Evolutionary conservation across 1,139 yeast genomes (phyloP), one percentile per base, ranked within the genome.

Genomic region (Saccharomyces hybrid): DNA sequence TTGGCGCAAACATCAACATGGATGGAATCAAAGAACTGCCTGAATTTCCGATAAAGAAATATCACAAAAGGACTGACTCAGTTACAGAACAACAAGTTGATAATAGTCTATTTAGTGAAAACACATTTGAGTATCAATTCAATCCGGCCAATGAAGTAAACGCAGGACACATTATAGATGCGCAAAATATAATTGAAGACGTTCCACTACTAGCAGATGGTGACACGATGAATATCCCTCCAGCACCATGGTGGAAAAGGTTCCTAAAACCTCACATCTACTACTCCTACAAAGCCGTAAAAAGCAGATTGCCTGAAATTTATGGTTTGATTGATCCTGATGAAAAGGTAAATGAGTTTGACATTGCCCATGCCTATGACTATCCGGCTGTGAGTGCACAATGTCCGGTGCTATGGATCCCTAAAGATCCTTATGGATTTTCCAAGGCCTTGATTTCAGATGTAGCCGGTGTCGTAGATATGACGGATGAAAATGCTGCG

Each of bases 351-450:
- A 68, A 70, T n/a, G 72, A 69, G 14, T 73, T 70, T 7, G 73
- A 67, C n/a, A 75, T 68, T 16, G 70, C 68, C 5, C 75, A 73
- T 56, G 95, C 96, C 4, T 93, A 84, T 71, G 80, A 81, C 62
- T 79, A 80, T 62, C 97, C 98, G 1, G 85, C 88, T 2, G 81
- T 84, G 8, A 73, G 80, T 23, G 84, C 83, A 0, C 72, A 75
- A 46, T 79, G 84, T 62, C 96, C 96, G 4, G 75, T 78, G 26
- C 74, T 93, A 23, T 93, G 99, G 99, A 80, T 93, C 61, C 95
- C 97, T 6, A 76, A 77, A 57, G 99, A 93, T 71, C 83, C 87
- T 5, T 80, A 82, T 78, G 98, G 98, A 0, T 78, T 88, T 66
- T 84, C 96, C 3, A 72, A 78, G 2, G 69, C 66, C 20, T 83